Base-by-base conservation (phyloP, 306 rosid species). In the Heteromeles arbutifolia region DNA sequence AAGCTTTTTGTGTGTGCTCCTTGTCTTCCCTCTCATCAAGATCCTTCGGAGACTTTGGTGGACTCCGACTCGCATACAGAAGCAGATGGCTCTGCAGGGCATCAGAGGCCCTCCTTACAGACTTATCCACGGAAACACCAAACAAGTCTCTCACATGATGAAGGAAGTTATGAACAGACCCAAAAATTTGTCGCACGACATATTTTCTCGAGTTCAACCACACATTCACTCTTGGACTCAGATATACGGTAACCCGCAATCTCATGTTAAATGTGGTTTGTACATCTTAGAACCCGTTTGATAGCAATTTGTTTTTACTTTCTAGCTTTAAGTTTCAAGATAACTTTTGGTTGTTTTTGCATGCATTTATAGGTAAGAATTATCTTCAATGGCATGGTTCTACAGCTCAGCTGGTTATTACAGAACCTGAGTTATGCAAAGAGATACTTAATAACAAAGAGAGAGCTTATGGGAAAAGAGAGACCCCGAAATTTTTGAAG, bases 351-450 rank as follows among this genome's bases (percentile, higher is more conserved):
- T 9, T 14, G 10, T 8, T 58, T 63, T 59, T 25, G 28, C 62
- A 56, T 56, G 62, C 32, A 28, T 26, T 15, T 13, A 26, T 39
- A 63, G 67, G 67, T 10, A 63, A 63, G 22, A 63, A 26, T 29
- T 63, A 15, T 63, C 67, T 63, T 29, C 67, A 63, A 63, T 63
- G 67, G 41, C n/a, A 63, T 63, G 67, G 67, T 29, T 63, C 67
- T 6, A 29, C 2, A n/a, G 11, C 67, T 63, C 67, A 63, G 22
- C 11, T 63, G 67, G 19, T 63, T 11, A 17, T 63, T 15, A 63
- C 67, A 7, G 67, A 29, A 8, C 67, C 67, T 7, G 67, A 63
- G 39, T 63, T 63, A 4, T 13, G 67, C 67, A 63, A 63, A 63
- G 67, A 63, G 24, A 63, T 63, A 29, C n/a, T 63, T 11, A 63